A percentile compares a stretch with the other conserved stretches of the same genome.
phyloP scores from a whole-genome alignment of 768 basidiomycete genomes.

The Sporobolomyces roseus region DNA sequence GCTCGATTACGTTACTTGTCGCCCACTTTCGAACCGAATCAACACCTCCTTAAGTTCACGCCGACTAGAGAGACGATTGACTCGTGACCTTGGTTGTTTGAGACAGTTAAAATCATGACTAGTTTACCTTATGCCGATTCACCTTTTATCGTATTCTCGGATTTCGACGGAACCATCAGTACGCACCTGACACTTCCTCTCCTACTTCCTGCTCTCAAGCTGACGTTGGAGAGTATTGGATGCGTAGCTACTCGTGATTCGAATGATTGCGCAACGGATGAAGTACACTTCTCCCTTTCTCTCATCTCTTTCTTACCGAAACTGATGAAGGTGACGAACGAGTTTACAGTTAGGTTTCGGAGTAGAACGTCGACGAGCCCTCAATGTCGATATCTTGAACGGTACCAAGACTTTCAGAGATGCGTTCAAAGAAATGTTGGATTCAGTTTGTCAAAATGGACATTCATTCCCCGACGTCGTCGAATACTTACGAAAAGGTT shows the following conservation, averaged over 20 bases:
- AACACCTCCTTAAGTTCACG: too few species aligned
- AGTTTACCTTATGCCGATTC: constrained; percentile 23
- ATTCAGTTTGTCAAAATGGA: constrained; percentile 56
- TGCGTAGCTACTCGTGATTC: constrained; percentile 23
- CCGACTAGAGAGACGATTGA: too few species aligned
- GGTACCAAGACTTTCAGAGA: constrained; percentile 69
- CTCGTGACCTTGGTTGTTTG: too few species aligned
- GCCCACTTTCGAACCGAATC: too few species aligned
- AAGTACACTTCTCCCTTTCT: constrained; percentile 6
- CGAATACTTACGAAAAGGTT: constrained; percentile 24
- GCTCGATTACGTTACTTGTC: too few species aligned
- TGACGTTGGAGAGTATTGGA: neutral
- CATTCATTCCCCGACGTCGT: constrained; percentile 23
- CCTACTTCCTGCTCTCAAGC: neutral
- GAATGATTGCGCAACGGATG: constrained; percentile 41
- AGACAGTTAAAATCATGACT: too few species aligned
- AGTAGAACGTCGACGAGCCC: constrained; percentile 63
- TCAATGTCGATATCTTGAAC: constrained; percentile 68
- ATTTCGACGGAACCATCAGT: constrained; percentile 43
- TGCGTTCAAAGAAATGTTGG: constrained; percentile 73
- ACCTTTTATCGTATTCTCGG: constrained; percentile 41
- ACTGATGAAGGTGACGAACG: too few species aligned
- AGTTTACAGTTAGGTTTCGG: constrained; percentile 90
- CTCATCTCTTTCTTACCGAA: neutral
- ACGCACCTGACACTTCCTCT: neutral